Base-by-base conservation (phyloP, 257 asterid species). In the Capsicum chinense region DNA sequence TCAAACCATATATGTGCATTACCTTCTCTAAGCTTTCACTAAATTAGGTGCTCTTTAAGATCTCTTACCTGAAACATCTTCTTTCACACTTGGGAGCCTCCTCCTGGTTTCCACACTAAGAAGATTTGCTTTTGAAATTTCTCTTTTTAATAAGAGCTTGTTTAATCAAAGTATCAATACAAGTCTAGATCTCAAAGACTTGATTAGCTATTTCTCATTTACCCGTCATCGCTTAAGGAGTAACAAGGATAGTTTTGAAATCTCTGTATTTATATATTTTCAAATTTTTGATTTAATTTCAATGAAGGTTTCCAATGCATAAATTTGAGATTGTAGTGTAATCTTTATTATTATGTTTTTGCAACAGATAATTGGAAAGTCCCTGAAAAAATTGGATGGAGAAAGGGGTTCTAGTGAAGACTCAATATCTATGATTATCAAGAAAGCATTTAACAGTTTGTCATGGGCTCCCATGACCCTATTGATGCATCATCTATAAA, bases 361-460 rank as follows among this genome's bases (percentile, higher is more conserved):
- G 26, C 84, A 2, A 80, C 85, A 92, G 93, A 93, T 93, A 96
- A 90, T 92, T 83, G 88, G 89, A 84, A 85, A 86, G 68, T 5
- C 48, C 5, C 85, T 93, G 64, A 79, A 21, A 81, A 73, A 83
- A 67, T 88, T 92, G 89, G 85, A 84, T 83, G 92, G 85, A 83
- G 82, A 79, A 52, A 85, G 88, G 5, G 94, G 92, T 80, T 91
- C 92, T 2, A 84, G 83, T 6, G 90, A 88, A 81, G 93, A 42
- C 7, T 44, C 42, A 39, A 39, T 39, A 39, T 39, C 42, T 39
- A 39, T 4, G 5, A 2, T 39, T 39, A 39, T 39, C 42, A 39
- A 39, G 42, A 39, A 39, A 39, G 3, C 1, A 39, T 39, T 39
- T 39, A 2, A 39, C 42, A 39, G 4, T 39, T 39, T 39, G 42